A percentile compares a stretch with the other conserved stretches of the same genome.
phyloP scores from a whole-genome alignment of 2,329 filamentous ascomycete species.

The Colletotrichum caudatum region DNA sequence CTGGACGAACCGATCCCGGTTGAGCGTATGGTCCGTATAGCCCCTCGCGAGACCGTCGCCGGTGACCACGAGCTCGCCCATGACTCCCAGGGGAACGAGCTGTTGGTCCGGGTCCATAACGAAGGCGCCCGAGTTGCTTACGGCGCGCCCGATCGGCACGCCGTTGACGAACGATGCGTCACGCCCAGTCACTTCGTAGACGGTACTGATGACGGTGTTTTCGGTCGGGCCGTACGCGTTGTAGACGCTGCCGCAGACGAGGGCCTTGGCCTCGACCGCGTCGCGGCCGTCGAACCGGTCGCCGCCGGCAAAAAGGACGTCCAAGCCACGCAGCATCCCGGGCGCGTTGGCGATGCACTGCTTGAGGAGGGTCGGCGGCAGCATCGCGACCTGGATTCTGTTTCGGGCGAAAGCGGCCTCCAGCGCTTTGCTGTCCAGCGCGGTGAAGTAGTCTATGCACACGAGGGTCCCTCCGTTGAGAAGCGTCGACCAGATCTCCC shows the following conservation, averaged over 20 bases:
- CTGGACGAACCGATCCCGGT: conserved; percentile 42
- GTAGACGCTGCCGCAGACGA: conserved; percentile 10
- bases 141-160: background rate
- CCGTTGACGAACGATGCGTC: background rate
- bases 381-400: background rate
- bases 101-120: conserved; percentile 6
- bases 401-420: background rate
- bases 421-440: conserved; percentile 10
- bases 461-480: conserved; percentile 4
- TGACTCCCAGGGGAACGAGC: background rate
- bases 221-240: conserved; percentile 15
- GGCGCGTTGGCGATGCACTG: conserved; percentile 5
- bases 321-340: background rate
- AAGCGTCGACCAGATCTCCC: conserved; percentile 6
- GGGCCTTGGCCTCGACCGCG: background rate
- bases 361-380: conserved; percentile 7
- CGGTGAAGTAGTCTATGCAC: conserved; percentile 9
- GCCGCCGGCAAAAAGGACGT: background rate
- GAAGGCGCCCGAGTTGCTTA: conserved; percentile 12
- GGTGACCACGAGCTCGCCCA: conserved; percentile 18
- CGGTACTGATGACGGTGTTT: background rate
- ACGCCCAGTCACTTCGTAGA: background rate
- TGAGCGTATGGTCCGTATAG: conserved; percentile 27
- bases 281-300: conserved; percentile 12
- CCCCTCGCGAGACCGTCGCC: conserved; percentile 13